Evolutionary conservation across 306 rosid genomes (phyloP).

Genomic region (Castanea sativa): DNA sequence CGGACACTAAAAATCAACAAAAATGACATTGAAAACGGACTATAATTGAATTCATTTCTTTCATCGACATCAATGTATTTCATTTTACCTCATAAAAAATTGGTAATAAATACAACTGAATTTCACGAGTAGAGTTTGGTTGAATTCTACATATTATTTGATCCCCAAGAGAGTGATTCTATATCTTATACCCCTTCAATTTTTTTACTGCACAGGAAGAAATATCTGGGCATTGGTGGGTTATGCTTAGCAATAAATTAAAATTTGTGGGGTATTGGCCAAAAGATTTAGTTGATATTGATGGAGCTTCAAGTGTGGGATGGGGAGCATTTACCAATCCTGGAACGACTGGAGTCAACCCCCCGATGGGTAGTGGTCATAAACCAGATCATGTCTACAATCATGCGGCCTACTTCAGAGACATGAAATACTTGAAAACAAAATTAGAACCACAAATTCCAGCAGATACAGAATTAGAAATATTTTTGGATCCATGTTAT

Average conservation of each 20-base stretch:
- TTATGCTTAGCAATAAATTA: not conserved
- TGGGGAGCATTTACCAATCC: constrained; percentile 24
- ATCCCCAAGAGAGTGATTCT: too few species aligned
- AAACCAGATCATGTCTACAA: not conserved
- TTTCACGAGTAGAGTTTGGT: too few species aligned
- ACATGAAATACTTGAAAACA: not conserved
- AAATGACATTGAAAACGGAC: too few species aligned
- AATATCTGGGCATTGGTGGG: constrained; percentile 17
- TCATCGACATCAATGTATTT: too few species aligned
- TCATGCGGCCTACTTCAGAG: not conserved
- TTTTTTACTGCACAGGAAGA: not conserved
- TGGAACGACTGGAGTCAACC: not conserved
- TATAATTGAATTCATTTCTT: too few species aligned
- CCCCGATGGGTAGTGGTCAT: constrained; percentile 25
- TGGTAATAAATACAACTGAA: not conserved
- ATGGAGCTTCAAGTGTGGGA: constrained; percentile 8
- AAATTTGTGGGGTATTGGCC: constrained; percentile 24
- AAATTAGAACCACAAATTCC: not conserved
- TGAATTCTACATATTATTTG: too few species aligned
- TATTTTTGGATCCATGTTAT: too few species aligned
- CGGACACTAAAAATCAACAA: too few species aligned
- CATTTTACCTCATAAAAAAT: not conserved
- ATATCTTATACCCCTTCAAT: too few species aligned
- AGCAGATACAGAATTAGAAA: too few species aligned
- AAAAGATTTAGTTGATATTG: constrained; percentile 3